These are phyloP conservation scores for Phytophthora uliginosa DNA, from an alignment of 352 stramenopile species.

Conservation along the genomic window DNA sequence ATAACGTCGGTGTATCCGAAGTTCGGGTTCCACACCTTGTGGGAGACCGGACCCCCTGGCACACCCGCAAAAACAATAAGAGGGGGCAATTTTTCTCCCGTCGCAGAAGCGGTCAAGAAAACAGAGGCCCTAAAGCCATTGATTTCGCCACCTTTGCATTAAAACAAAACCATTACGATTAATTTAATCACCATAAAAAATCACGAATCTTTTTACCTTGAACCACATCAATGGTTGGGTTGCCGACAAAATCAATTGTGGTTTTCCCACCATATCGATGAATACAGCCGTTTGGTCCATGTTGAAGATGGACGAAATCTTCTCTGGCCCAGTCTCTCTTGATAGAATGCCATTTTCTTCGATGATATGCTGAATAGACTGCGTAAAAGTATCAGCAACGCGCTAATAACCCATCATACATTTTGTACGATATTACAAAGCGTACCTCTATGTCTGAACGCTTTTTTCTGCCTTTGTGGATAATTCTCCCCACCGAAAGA, in stretches of 20 bases:
- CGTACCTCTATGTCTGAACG: too few relatives aligned
- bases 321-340: neutral
- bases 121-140: neutral
- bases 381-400: neutral
- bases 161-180: too few relatives aligned
- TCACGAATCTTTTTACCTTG: too few relatives aligned
- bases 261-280: neutral
- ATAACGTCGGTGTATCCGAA: neutral
- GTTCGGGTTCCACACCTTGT: neutral
- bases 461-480: too few relatives aligned
- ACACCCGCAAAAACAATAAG: neutral
- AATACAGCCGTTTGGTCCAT: neutral
- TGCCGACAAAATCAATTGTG: neutral
- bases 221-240: too few relatives aligned
- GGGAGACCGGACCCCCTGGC: neutral
- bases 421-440: too few relatives aligned
- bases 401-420: neutral
- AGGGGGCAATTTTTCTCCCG: neutral
- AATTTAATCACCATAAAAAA: too few relatives aligned
- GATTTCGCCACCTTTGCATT: neutral
- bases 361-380: neutral
- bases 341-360: neutral
- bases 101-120: neutral
- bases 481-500: too few relatives aligned
- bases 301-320: neutral